Conservation (phyloP, 2,329 filamentous ascomycete genomes). For the Aquanectria penicillioides region DNA sequence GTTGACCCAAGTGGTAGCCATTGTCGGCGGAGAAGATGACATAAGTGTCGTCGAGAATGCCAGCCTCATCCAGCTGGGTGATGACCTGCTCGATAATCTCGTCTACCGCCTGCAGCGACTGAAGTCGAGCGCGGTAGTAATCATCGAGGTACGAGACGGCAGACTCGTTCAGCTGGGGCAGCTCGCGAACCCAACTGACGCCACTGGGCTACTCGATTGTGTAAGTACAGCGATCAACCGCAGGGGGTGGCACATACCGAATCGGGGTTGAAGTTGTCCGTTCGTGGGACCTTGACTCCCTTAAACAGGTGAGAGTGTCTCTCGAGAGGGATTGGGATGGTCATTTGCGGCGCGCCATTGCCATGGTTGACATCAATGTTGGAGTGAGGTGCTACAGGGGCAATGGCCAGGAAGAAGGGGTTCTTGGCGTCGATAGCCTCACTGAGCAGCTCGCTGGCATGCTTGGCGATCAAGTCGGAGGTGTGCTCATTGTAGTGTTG, state of each 20-base stretch:
- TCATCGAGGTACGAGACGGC: slow-evolving; percentile 59
- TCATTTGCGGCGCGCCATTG: slow-evolving; percentile 21
- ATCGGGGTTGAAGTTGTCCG: slow-evolving; percentile 73
- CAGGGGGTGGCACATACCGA: slow-evolving; percentile 47
- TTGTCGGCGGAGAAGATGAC: slow-evolving; percentile 70
- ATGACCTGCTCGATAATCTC: slow-evolving; percentile 62
- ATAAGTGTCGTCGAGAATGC: slow-evolving; percentile 71
- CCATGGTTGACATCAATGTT: slow-evolving; percentile 50
- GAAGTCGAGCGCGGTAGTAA: slow-evolving; percentile 62
- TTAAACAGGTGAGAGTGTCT: slow-evolving; percentile 72
- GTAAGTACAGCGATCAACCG: slow-evolving; percentile 1
- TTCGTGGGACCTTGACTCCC: slow-evolving; percentile 68
- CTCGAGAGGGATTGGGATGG: slow-evolving; percentile 63
- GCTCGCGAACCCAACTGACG: slow-evolving; percentile 59
- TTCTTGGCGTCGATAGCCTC: slow-evolving; percentile 63
- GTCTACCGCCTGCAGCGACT: slow-evolving; percentile 64
- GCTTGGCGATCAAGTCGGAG: slow-evolving; percentile 68
- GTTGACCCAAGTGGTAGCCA: slow-evolving; percentile 69
- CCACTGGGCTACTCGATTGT: slow-evolving; percentile 36
- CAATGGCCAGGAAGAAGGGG: slow-evolving; percentile 75
- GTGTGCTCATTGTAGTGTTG: slow-evolving; percentile 47
- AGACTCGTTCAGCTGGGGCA: slow-evolving; percentile 52
- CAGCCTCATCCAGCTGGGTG: slow-evolving; percentile 56
- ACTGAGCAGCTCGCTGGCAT: slow-evolving; percentile 68
- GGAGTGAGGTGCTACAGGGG: slow-evolving; percentile 74